phyloP scores from a whole-genome alignment of 129 eudicot genomes.

The Flaveria bidentis region DNA sequence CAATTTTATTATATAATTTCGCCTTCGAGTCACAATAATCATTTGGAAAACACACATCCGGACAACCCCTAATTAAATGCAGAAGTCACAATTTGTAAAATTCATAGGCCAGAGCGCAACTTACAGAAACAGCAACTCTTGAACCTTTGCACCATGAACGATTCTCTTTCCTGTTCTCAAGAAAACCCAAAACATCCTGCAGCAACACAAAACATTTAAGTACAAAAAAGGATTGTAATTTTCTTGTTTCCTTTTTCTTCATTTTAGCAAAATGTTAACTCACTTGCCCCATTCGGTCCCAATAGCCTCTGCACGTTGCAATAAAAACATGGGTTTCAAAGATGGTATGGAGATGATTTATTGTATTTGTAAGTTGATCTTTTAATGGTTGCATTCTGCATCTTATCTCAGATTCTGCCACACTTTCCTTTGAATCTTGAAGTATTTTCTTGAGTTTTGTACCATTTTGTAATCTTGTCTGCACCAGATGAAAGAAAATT shows the following conservation, averaged over 20 bases:
- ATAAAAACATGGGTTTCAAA: constrained; percentile 71
- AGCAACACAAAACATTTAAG: constrained; percentile 19
- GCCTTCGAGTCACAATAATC: background rate
- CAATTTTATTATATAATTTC: background rate
- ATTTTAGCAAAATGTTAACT: constrained; percentile 14
- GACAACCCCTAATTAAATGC: background rate
- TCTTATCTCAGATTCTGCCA: constrained; percentile 63
- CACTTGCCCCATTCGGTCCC: constrained; percentile 91
- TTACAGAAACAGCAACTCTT: constrained; percentile 75
- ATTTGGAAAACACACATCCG: background rate
- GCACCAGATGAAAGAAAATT: constrained; percentile 23
- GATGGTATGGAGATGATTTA: constrained; percentile 63
- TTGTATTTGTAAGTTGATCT: constrained; percentile 65
- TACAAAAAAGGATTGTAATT: background rate
- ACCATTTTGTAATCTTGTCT: constrained; percentile 66
- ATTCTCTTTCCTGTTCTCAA: constrained; percentile 79
- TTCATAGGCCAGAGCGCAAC: constrained; percentile 23
- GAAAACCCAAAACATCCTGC: constrained; percentile 79
- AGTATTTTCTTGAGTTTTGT: constrained; percentile 83
- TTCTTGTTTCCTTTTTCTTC: background rate
- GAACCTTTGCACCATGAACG: constrained; percentile 86
- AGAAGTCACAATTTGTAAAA: background rate
- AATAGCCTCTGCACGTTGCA: constrained; percentile 73
- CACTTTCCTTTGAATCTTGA: constrained; percentile 70
- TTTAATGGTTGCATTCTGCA: constrained; percentile 69